phyloP scores from a whole-genome alignment of 345 rosid genomes.

The Psidium friedrichsthalianum region DNA sequence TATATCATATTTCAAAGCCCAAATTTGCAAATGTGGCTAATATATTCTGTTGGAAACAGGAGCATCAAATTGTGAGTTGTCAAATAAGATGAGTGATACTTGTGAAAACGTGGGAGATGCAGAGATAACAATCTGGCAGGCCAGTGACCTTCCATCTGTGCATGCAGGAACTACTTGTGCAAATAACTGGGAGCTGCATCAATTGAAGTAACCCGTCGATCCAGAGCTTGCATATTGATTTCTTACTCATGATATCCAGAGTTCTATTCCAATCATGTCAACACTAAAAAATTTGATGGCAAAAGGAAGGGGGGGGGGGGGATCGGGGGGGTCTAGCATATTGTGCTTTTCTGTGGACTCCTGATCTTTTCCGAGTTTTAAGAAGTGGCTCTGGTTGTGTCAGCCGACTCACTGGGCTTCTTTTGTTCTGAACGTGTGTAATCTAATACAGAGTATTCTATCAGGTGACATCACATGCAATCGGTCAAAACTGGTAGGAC shows the following conservation, averaged over 20 bases:
- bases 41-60: neutral
- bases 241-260: neutral
- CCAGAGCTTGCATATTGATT: neutral
- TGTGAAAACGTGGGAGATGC: neutral
- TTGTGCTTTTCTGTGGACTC: neutral
- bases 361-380: too few species aligned
- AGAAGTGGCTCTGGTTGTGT: too few species aligned
- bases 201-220: neutral
- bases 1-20: neutral
- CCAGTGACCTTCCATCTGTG: neutral
- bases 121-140: neutral
- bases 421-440: neutral
- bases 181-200: neutral
- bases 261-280: neutral
- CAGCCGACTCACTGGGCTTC: neutral
- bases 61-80: neutral
- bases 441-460: neutral
- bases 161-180: neutral
- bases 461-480: neutral
- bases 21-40: neutral
- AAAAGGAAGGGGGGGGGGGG: too few species aligned
- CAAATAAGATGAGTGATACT: neutral
- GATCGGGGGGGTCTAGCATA: too few species aligned
- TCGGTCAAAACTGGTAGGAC: neutral
- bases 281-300: neutral